Evolutionary conservation across 2,329 filamentous ascomycete genomes (phyloP).

Genomic region (Achaetomium macrosporum): DNA sequence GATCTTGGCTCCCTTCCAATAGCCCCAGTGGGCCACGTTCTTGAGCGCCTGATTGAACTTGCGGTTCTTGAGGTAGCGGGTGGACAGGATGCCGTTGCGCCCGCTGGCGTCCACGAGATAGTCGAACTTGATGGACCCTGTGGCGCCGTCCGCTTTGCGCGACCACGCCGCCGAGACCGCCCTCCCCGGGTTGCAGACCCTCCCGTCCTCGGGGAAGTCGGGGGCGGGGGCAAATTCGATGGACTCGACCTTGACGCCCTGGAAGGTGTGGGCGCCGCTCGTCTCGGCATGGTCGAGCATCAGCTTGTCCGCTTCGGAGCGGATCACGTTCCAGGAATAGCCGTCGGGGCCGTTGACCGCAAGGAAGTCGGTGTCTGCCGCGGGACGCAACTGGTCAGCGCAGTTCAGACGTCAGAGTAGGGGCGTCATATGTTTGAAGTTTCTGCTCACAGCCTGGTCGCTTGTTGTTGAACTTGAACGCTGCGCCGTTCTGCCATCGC

Average conservation of each 20-base stretch:
- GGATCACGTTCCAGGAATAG: slow-evolving; percentile 42
- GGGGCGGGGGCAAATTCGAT: slow-evolving; percentile 29
- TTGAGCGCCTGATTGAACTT: slow-evolving; percentile 42
- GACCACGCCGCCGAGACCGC: slow-evolving; percentile 34
- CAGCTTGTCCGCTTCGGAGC: slow-evolving; percentile 41
- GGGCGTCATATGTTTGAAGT: no score
- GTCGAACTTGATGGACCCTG: slow-evolving; percentile 39
- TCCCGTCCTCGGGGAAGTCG: not conserved
- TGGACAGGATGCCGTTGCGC: slow-evolving; percentile 39
- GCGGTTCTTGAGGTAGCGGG: slow-evolving; percentile 45
- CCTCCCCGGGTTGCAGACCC: slow-evolving; percentile 20
- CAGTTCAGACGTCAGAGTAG: no score
- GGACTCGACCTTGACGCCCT: slow-evolving; percentile 33
- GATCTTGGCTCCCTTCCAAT: slow-evolving; percentile 35
- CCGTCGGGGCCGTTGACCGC: slow-evolving; percentile 33
- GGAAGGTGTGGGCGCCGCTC: slow-evolving; percentile 37
- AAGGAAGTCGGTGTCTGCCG: slow-evolving; percentile 40
- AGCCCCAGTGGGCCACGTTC: slow-evolving; percentile 45
- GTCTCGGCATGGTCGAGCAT: slow-evolving; percentile 38
- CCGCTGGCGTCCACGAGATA: slow-evolving; percentile 46
- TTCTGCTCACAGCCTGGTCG: not conserved
- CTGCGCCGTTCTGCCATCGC: slow-evolving; percentile 31
- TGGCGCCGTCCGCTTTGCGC: slow-evolving; percentile 29
- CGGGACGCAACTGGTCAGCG: slow-evolving; percentile 2
- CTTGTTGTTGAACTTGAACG: slow-evolving; percentile 34